phyloP scores from a whole-genome alignment of 495 filamentous ascomycete species.

The Geopyxis carbonaria region DNA sequence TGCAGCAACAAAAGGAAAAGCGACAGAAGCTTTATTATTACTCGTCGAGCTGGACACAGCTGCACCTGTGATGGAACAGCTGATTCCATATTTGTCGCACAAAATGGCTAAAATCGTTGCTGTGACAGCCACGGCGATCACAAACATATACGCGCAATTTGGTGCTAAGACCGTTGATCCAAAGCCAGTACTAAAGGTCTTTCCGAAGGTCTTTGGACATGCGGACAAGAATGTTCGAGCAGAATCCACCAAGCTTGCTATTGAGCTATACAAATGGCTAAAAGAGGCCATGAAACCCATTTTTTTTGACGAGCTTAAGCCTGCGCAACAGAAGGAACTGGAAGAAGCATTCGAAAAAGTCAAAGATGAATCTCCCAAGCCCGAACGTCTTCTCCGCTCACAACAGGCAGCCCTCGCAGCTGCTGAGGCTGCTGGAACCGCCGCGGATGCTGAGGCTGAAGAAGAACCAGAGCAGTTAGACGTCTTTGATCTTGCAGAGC shows the following conservation, averaged over 20 bases:
- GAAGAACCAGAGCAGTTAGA: constrained; percentile 59
- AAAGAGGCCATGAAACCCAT: constrained; percentile 95
- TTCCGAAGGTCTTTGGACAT: constrained; percentile 86
- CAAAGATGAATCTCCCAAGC: constrained; percentile 78
- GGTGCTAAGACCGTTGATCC: constrained; percentile 94
- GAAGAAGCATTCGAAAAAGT: constrained; percentile 87
- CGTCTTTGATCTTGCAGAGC: constrained; percentile 75
- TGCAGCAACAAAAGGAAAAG: constrained; percentile 70
- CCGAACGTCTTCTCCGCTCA: constrained; percentile 71
- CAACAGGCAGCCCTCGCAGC: constrained; percentile 70
- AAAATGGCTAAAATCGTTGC: constrained; percentile 93
- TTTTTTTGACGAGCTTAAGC: constrained; percentile 92
- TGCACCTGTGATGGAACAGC: constrained; percentile 73
- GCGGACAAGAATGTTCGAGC: constrained; percentile 97
- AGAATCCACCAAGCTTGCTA: constrained; percentile 77
- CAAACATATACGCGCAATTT: constrained; percentile 73
- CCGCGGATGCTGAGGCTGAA: constrained; percentile 42
- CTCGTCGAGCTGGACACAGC: constrained; percentile 81
- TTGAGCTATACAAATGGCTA: constrained; percentile 94
- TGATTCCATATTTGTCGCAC: constrained; percentile 67
- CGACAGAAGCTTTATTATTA: constrained; percentile 71
- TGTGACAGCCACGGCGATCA: constrained; percentile 61
- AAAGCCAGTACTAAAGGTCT: constrained; percentile 75
- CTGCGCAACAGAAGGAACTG: constrained; percentile 83
- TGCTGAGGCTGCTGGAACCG: constrained; percentile 40